Evolutionary conservation across 1,284 basidiomycete species (phyloP).

Genomic region (Golubevia pallescens): DNA sequence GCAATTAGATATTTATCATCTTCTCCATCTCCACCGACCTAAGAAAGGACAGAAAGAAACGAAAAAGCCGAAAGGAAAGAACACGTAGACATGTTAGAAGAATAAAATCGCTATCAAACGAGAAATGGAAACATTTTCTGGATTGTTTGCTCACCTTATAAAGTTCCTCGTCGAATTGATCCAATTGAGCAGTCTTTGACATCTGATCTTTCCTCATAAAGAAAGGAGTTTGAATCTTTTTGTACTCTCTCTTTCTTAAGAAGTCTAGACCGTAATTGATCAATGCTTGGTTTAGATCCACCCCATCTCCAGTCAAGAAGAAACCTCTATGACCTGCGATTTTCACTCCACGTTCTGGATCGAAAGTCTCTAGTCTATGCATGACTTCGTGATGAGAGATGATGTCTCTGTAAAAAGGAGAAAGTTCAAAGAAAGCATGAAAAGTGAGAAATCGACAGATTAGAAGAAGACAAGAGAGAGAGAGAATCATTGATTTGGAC

Average conservation of each 20-base stretch:
- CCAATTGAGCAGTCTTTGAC: slow-evolving; percentile 95
- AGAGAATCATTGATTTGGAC: too few species aligned
- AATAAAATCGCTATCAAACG: too few species aligned
- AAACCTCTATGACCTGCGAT: slow-evolving; percentile 94
- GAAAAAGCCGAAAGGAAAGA: too few species aligned
- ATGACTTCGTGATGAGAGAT: slow-evolving; percentile 97
- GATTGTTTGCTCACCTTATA: slow-evolving; percentile 75
- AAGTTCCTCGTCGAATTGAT: slow-evolving; percentile 96
- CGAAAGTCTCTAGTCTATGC: slow-evolving; percentile 89
- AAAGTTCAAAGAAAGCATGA: slow-evolving; percentile 52
- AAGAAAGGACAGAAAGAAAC: neutral
- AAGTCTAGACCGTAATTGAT: slow-evolving; percentile 96
- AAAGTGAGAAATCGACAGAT: neutral
- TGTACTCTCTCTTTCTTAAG: slow-evolving; percentile 80
- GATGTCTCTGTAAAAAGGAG: slow-evolving; percentile 69
- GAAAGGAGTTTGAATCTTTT: slow-evolving; percentile 95
- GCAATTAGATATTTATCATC: slow-evolving; percentile 99
- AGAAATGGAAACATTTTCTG: neutral
- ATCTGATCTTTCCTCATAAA: slow-evolving; percentile 98
- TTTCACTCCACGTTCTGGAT: slow-evolving; percentile 91
- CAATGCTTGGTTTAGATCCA: slow-evolving; percentile 95
- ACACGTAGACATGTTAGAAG: too few species aligned
- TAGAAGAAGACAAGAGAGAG: neutral
- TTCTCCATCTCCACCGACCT: slow-evolving; percentile 77
- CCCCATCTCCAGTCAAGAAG: slow-evolving; percentile 91